Percentiles rank a stretch among this genome's conserved stretches.
Conservation (phyloP, 768 basidiomycete genomes). For the Lyophyllum decastes region DNA sequence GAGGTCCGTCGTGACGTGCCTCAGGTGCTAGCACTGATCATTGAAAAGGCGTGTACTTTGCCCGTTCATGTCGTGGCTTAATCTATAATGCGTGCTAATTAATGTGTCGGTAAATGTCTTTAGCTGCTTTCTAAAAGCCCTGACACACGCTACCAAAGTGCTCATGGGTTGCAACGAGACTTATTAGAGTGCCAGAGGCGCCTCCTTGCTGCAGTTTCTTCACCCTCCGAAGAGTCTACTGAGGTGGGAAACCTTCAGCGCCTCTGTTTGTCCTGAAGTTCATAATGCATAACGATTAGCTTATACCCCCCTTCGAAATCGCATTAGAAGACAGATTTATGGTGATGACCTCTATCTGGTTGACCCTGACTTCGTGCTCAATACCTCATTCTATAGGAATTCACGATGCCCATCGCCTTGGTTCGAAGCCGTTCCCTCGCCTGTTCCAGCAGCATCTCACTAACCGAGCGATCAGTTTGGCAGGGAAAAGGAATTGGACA, state of each 20-base stretch:
- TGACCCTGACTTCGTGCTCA: no score
- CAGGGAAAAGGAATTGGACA: constrained; percentile 69
- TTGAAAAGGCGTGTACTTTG: constrained; percentile 54
- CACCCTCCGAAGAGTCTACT: constrained; percentile 54
- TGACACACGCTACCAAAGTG: constrained; percentile 70
- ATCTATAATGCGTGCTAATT: constrained; percentile 8
- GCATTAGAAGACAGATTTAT: constrained; percentile 64
- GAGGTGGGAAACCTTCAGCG: constrained; percentile 40
- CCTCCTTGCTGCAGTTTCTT: constrained; percentile 59
- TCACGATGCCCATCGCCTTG: constrained; percentile 67
- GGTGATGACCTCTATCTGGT: constrained; percentile 35
- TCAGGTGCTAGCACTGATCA: constrained; percentile 66
- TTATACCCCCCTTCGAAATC: constrained; percentile 71
- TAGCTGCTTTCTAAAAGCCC: constrained; percentile 71
- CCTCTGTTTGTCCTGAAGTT: neutral
- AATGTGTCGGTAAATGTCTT: neutral
- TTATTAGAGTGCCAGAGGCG: constrained; percentile 68
- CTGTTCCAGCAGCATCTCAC: neutral
- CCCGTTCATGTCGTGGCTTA: neutral
- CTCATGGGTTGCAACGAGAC: constrained; percentile 67
- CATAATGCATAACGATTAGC: constrained; percentile 32
- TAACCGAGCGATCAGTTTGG: constrained; percentile 49
- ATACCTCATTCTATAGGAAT: constrained; percentile 45
- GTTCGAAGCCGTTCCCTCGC: constrained; percentile 32
- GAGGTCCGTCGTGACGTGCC: constrained; percentile 75